phyloP scores from a whole-genome alignment of 495 filamentous ascomycete species.

The Penicillium manginii region DNA sequence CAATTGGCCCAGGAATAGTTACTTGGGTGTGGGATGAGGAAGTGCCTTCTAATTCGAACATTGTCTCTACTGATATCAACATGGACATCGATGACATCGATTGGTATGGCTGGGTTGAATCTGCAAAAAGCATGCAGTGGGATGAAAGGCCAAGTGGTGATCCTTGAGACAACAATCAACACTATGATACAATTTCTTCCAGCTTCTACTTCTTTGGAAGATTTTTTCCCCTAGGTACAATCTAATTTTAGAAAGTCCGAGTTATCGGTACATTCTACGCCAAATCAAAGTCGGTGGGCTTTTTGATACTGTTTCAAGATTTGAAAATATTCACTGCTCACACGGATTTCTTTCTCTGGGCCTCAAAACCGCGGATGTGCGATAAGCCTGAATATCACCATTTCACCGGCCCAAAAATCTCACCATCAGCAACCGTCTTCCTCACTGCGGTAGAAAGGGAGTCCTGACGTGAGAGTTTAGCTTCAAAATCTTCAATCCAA shows the following conservation, averaged over 20 bases:
- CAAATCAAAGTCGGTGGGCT: no score
- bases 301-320: no score
- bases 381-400: constrained; percentile 25
- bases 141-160: not conserved
- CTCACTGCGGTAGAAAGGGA: constrained; percentile 55
- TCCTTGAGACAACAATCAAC: not conserved
- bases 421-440: constrained; percentile 44
- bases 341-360: no score
- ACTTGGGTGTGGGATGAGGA: constrained; percentile 41
- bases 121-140: constrained; percentile 36
- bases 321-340: no score
- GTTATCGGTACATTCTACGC: no score
- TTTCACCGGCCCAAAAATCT: constrained; percentile 55
- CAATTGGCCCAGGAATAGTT: constrained; percentile 14
- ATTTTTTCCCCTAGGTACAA: no score
- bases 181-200: no score
- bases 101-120: constrained; percentile 55
- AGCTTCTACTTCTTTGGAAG: no score
- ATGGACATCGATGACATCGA: constrained; percentile 49
- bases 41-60: constrained; percentile 21
- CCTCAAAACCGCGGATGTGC: not conserved
- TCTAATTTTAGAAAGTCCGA: no score
- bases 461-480: no score
- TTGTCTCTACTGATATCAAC: constrained; percentile 33
- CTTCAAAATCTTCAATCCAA: no score